phyloP scores from a whole-genome alignment of 2,329 filamentous ascomycete species.

The Sclerotinia glacialis region DNA sequence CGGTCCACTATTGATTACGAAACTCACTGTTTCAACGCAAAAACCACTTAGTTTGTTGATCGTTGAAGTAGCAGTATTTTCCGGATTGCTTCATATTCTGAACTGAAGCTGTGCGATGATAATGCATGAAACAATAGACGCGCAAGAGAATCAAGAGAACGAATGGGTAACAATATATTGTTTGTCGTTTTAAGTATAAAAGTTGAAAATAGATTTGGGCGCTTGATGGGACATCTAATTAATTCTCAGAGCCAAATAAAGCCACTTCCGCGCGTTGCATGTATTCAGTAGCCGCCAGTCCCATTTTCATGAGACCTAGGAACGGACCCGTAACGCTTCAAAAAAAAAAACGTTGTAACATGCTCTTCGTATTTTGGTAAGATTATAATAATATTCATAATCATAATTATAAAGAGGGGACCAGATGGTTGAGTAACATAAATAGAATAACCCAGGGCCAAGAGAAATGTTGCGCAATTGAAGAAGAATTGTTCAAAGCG shows the following conservation, averaged over 20 bases:
- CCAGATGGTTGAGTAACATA: slow-evolving; percentile 1
- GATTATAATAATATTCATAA: slow-evolving; percentile 10
- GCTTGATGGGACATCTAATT: slow-evolving; percentile 15
- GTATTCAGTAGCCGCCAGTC: slow-evolving; percentile 16
- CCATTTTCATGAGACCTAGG: slow-evolving; percentile 14
- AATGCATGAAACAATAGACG: slow-evolving; percentile 14
- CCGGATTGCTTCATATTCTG: not conserved
- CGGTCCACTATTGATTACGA: not conserved
- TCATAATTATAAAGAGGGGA: slow-evolving; percentile 1
- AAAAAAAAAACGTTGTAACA: not conserved
- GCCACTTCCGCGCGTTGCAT: slow-evolving; percentile 16
- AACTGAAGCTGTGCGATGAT: not conserved
- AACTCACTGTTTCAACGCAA: not conserved
- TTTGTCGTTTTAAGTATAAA: not conserved
- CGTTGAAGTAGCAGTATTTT: not conserved
- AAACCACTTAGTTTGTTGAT: slow-evolving; percentile 12
- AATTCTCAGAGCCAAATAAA: slow-evolving; percentile 3
- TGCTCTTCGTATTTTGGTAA: slow-evolving; percentile 13
- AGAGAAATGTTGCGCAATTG: slow-evolving; percentile 1
- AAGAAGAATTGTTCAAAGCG: slow-evolving; percentile 3
- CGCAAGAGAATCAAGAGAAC: not conserved
- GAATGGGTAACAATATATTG: not conserved
- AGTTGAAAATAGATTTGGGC: slow-evolving; percentile 19
- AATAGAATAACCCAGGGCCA: not conserved
- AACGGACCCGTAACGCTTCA: slow-evolving; percentile 17